Base-by-base conservation (phyloP, 768 basidiomycete genomes). In the Gloeopeniophorella convolvens region DNA sequence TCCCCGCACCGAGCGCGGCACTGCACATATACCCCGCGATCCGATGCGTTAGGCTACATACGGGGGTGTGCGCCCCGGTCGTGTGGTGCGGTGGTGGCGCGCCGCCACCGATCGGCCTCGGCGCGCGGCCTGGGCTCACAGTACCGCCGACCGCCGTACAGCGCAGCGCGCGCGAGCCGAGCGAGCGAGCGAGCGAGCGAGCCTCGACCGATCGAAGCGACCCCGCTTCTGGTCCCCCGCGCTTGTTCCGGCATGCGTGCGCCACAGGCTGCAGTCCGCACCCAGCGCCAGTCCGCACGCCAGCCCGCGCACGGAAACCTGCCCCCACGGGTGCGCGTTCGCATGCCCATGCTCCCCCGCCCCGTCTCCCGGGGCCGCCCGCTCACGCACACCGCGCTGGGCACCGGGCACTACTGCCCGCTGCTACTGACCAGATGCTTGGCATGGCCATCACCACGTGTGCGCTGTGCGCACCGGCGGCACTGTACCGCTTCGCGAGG, bases 151-250 rank as follows among this genome's bases (percentile, higher is more conserved):
- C n/a, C n/a, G n/a, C n/a, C n/a, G n/a, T n/a, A n/a, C n/a, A n/a
- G n/a, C n/a, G n/a, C n/a, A n/a, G n/a, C n/a, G n/a, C n/a, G n/a
- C n/a, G n/a, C n/a, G n/a, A n/a, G n/a, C n/a, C n/a, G n/a, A n/a
- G n/a, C n/a, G n/a, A n/a, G n/a, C 9, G 21, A 41, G 12, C 20
- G 39, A 41, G 39, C 20, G 18, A 41, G 12, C 42, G 28, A 44
- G 33, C 20, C 42, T 36, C 45, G 45, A n/a, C 10, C 35, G 41
- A 48, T 47, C 51, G 41, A 42, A 47, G 41, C 26, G 34, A 45
- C 44, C 35, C 35, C 43, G 15, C 10, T 26, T 5, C 8, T 18
- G 24, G 13, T 13, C 20, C 36, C 45, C 26, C 34, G 28, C 45
- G 24, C 23, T 46, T 46, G 34, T 16, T 46, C 35, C 45, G 45